Evolutionary conservation across 2,329 filamentous ascomycete genomes (phyloP).

Genomic region (Cryphonectria nitschkei): DNA sequence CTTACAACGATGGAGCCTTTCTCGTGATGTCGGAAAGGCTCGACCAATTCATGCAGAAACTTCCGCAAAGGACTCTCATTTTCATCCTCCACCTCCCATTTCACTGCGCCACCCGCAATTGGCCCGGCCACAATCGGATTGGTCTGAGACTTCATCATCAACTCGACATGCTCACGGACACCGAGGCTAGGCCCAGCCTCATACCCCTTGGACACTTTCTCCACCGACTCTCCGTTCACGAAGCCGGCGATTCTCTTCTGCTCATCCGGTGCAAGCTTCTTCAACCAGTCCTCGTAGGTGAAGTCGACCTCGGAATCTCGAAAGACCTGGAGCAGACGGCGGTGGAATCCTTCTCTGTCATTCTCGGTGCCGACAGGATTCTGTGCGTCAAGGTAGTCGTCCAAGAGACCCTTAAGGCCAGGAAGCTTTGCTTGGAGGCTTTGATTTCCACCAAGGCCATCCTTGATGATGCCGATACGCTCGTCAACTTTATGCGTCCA

Average conservation of each 20-base stretch:
- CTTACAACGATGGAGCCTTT: constrained; percentile 13
- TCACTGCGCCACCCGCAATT: neutral
- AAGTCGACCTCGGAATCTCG: constrained; percentile 26
- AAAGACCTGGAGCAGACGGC: constrained; percentile 29
- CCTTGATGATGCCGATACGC: constrained; percentile 14
- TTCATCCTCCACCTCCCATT: neutral
- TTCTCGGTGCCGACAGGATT: constrained; percentile 12
- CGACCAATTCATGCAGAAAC: constrained; percentile 16
- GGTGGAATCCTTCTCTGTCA: constrained; percentile 22
- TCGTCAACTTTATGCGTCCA: constrained; percentile 14
- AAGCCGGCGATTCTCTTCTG: constrained; percentile 23
- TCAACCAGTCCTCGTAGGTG: constrained; percentile 23
- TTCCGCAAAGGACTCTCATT: constrained; percentile 8
- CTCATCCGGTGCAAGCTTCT: constrained; percentile 21
- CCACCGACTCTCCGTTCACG: constrained; percentile 19
- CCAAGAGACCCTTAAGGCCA: constrained; percentile 26
- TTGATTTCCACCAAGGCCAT: neutral
- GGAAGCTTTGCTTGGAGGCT: constrained; percentile 14
- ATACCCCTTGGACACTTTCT: constrained; percentile 17
- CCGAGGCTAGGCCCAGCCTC: constrained; percentile 24
- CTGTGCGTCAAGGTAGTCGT: constrained; percentile 24
- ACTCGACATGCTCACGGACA: constrained; percentile 26
- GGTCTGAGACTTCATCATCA: constrained; percentile 5
- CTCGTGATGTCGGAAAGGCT: constrained; percentile 10
- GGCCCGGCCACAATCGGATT: constrained; percentile 4